phyloP scores from a whole-genome alignment of 2,329 filamentous ascomycete genomes.

The Pyrenophora seminiperda region DNA sequence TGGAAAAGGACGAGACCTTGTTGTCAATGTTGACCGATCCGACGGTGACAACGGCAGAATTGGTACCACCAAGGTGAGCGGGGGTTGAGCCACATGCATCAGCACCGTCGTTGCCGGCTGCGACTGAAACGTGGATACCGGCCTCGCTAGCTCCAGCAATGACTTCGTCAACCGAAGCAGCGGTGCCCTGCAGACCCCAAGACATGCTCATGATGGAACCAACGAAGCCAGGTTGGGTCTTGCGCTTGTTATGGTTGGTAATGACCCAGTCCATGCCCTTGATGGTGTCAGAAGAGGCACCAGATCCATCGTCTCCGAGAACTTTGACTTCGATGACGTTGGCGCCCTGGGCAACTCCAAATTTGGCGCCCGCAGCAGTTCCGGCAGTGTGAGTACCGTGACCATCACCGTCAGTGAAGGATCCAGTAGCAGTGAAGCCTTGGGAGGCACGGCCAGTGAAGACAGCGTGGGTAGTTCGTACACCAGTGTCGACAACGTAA shows the following conservation, averaged over 20 bases:
- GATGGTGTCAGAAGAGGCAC: conserved; percentile 55
- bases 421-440: conserved; percentile 48
- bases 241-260: conserved; percentile 51
- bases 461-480: conserved; percentile 52
- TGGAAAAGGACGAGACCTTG: conserved; percentile 51
- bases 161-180: conserved; percentile 45
- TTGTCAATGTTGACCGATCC: conserved; percentile 53
- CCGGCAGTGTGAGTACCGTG: conserved; percentile 57
- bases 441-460: conserved; percentile 53
- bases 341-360: conserved; percentile 56
- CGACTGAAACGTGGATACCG: conserved; percentile 54
- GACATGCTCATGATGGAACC: conserved; percentile 57
- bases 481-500: conserved; percentile 57
- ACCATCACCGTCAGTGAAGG: conserved; percentile 50
- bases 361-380: conserved; percentile 51
- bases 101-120: conserved; percentile 52
- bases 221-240: conserved; percentile 45
- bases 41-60: conserved; percentile 52
- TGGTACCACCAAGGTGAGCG: conserved; percentile 48
- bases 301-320: conserved; percentile 53
- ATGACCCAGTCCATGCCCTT: conserved; percentile 57
- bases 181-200: conserved; percentile 44
- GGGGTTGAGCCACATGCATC: conserved; percentile 53
- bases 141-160: conserved; percentile 42
- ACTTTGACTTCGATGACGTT: conserved; percentile 60